phyloP scores from a whole-genome alignment of 2,329 filamentous ascomycete genomes.

The Blastomyces silverae region DNA sequence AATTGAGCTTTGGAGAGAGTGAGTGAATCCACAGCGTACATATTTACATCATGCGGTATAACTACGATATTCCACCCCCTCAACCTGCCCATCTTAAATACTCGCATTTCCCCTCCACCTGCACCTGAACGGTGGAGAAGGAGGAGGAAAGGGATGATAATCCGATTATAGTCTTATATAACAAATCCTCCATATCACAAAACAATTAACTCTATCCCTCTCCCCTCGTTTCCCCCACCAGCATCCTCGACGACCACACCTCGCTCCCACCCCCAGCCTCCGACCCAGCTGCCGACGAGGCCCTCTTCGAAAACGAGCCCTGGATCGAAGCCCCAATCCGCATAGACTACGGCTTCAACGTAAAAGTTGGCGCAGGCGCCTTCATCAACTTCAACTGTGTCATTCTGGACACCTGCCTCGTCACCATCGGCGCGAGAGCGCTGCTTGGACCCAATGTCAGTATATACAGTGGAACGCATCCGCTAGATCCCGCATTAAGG shows the following conservation, averaged over 20 bases:
- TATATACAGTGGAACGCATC: slow-evolving; percentile 69
- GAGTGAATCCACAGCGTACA: slow-evolving; percentile 39
- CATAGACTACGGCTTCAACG: slow-evolving; percentile 72
- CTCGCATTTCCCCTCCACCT: slow-evolving; percentile 3
- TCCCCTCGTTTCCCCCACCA: slow-evolving; percentile 29
- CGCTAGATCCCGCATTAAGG: slow-evolving; percentile 64
- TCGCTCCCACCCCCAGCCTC: slow-evolving; percentile 56
- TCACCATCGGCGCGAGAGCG: slow-evolving; percentile 69
- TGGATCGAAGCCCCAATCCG: slow-evolving; percentile 64
- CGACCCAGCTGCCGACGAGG: slow-evolving; percentile 58
- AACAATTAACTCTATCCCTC: slow-evolving; percentile 12
- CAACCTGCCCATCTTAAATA: background rate
- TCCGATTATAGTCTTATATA: background rate
- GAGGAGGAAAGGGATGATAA: background rate
- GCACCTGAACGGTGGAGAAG: slow-evolving; percentile 1
- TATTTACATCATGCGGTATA: background rate
- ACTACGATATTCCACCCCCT: background rate
- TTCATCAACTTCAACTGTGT: slow-evolving; percentile 71
- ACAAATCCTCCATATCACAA: slow-evolving; percentile 7
- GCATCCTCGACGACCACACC: slow-evolving; percentile 55
- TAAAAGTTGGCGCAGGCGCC: slow-evolving; percentile 62
- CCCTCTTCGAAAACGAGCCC: slow-evolving; percentile 56
- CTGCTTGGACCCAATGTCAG: slow-evolving; percentile 71
- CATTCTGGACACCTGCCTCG: slow-evolving; percentile 68
- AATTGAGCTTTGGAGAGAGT: slow-evolving; percentile 66